Base-by-base conservation (phyloP, 148 eudicot species). In the Cornus controversa region DNA sequence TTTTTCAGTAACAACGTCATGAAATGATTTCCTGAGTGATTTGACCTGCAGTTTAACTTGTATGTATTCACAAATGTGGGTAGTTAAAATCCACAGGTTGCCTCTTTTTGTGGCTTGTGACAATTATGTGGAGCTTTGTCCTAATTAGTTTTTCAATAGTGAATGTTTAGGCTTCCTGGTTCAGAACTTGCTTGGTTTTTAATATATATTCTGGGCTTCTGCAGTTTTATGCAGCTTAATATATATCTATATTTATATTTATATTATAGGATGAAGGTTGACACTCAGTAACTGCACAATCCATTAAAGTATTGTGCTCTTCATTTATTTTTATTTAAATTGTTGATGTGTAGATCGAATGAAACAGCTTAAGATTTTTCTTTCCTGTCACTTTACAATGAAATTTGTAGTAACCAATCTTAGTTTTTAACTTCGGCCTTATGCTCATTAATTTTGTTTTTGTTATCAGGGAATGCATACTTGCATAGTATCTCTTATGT, bases 391-490 rank as follows among this genome's bases (percentile, higher is more conserved):
- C 31, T 50, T 50, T 50, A 18, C 10, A 54, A 75, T 60, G 65
- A 70, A 36, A 53, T 0, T 63, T 3, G 57, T 5, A 45, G 34
- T 31, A 45, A 66, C 20, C 6, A 9, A 2, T 70, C 53, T 23
- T 66, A 50, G 28, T 45, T 1, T 34, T 2, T 40, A 15, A 83
- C 9, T 37, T 67, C 62, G 73, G 14, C 2, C 31, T 26, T 36
- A 24, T 77, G 40, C 64, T 66, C 25, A 69, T 34, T 36, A 3
- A 26, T 5, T 40, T 81, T 20, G 50, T 67, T 73, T 70, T 57
- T 75, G 60, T 82, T 77, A 75, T 70, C 90, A 94, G 98, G 98
- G 98, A 73, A 86, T 91, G 86, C 97, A 94, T 80, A 79, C 77
- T 78, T 87, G 91, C 69, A 79, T 94, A 34, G 80, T 87, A 58